Evolutionary conservation across 2,329 filamentous ascomycete species (phyloP), one percentile per base, ranked within the genome.

Genomic region (Fusarium dimerum): DNA sequence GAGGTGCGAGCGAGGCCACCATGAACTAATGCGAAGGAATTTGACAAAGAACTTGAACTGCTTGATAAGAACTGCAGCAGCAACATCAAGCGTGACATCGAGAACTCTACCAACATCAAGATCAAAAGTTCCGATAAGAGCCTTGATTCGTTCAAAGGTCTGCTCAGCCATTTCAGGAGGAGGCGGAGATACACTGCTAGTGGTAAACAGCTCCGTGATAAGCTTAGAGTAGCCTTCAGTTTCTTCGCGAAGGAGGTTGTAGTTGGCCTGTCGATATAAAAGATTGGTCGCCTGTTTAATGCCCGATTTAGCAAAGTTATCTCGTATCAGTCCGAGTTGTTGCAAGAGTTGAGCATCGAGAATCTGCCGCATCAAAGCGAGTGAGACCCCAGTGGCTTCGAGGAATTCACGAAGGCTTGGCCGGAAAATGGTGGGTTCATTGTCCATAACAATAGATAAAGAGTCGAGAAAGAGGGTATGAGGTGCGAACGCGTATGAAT

Each of bases 221-320:
- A 99, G 83, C 71, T 99, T 99, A 0, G 94, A 92, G 68, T 96
- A 99, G 40, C 95, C 94, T 73, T 99, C 94, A 0, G 91, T 91
- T 72, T 99, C 94, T 74, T 99, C 94, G 42, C 94, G 87, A 17
- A 99, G 78, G 8, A 99, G 77, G 66, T 99, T 99, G 77, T 96
- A 97, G 71, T 96, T 97, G 13, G 93, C 91, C 72, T 97, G 94
- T 54, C 92, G 88, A 71, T 99, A 99, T 1, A 99, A 81, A 5
- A 94, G 79, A 64, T 97, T 96, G 8, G 94, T 99, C 45, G 92
- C 89, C 66, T 95, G 92, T 50, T 93, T 87, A 59, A 96, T 92
- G 15, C 88, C 88, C 68, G 94, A 85, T 60, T 87, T 87, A 51
- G 83, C 79, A 70, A 97, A 99, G 6, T 87, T 93, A n/a, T 88